phyloP scores from a whole-genome alignment of 2,329 filamentous ascomycete species.

The Diaporthe sp. region DNA sequence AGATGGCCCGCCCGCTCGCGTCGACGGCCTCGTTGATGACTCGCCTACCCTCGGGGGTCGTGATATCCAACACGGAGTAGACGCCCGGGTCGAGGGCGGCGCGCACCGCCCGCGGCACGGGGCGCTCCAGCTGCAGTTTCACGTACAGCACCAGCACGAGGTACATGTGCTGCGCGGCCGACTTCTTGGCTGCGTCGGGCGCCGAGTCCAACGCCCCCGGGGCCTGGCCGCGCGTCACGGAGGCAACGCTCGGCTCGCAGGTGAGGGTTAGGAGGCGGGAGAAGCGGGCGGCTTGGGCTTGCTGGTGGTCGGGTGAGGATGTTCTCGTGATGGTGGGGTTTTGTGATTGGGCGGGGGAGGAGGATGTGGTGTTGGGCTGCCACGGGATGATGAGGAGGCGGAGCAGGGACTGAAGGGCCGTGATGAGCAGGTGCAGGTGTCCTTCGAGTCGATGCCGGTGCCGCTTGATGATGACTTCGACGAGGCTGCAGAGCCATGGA shows the following conservation, averaged over 20 bases:
- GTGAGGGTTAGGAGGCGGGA: conserved; percentile 69
- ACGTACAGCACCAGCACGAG: conserved; percentile 70
- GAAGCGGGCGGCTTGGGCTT: conserved; percentile 63
- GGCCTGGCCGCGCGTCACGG: conserved; percentile 62
- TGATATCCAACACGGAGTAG: conserved; percentile 71
- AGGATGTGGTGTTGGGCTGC: conserved; percentile 44
- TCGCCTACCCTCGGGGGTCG: conserved; percentile 65
- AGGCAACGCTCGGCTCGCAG: conserved; percentile 69
- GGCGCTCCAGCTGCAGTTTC: conserved; percentile 70
- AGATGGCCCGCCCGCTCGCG: conserved; percentile 68
- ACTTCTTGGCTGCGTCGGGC: conserved; percentile 71
- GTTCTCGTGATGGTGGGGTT: conserved; percentile 42
- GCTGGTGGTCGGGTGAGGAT: conserved; percentile 47
- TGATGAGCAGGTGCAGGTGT: conserved; percentile 70
- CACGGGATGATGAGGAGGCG: conserved; percentile 58
- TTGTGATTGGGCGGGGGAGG: conserved; percentile 42
- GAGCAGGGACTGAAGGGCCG: conserved; percentile 68
- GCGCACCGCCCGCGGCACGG: conserved; percentile 62
- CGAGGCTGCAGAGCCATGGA: conserved; percentile 63
- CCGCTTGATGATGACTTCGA: conserved; percentile 69
- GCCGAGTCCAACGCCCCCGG: conserved; percentile 67
- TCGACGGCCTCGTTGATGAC: conserved; percentile 72
- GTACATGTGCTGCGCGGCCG: conserved; percentile 73
- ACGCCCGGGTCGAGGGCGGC: conserved; percentile 70
- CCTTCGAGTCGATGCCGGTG: conserved; percentile 72